Percentiles rank a stretch among this genome's conserved stretches.
phyloP scores from a whole-genome alignment of 208 protist species.

The Phytomonas francai region DNA sequence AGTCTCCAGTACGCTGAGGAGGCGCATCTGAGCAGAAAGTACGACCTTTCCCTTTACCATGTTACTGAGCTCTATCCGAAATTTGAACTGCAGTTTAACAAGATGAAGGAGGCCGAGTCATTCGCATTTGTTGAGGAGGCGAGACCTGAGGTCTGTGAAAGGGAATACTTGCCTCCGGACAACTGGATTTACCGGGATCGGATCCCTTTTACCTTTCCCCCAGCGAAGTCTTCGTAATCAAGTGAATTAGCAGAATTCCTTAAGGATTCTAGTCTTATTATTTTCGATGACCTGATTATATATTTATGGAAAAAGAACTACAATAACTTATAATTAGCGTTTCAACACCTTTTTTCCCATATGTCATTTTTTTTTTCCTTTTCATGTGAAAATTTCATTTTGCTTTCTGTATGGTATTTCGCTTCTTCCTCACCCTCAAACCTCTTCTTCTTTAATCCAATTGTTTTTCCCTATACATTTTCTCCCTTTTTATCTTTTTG shows the following conservation, averaged over 20 bases:
- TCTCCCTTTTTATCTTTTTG: slow-evolving; percentile 10
- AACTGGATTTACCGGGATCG: slow-evolving; percentile 18
- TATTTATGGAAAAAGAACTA: not conserved
- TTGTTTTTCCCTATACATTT: slow-evolving; percentile 23
- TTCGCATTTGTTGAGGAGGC: slow-evolving; percentile 18
- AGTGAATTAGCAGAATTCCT: not conserved
- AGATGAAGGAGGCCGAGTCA: slow-evolving; percentile 12
- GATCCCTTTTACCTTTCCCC: slow-evolving; percentile 25
- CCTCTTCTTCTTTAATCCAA: slow-evolving; percentile 61
- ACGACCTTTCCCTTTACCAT: slow-evolving; percentile 7
- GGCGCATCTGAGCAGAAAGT: not conserved
- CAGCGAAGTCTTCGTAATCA: not conserved
- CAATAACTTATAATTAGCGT: not conserved
- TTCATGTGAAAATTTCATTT: slow-evolving; percentile 5
- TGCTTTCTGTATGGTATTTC: not conserved
- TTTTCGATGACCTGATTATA: not conserved
- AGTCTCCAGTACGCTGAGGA: slow-evolving; percentile 17
- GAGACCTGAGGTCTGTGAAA: not conserved
- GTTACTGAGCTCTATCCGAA: slow-evolving; percentile 20
- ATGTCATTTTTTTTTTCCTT: not conserved
- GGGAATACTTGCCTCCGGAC: slow-evolving; percentile 18
- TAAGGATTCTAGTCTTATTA: not conserved
- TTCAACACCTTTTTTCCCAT: slow-evolving; percentile 10
- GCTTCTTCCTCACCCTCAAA: not conserved
- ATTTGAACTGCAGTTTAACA: slow-evolving; percentile 15